Conservation (phyloP, 2,329 filamentous ascomycete species). For the Beauveria sp. region DNA sequence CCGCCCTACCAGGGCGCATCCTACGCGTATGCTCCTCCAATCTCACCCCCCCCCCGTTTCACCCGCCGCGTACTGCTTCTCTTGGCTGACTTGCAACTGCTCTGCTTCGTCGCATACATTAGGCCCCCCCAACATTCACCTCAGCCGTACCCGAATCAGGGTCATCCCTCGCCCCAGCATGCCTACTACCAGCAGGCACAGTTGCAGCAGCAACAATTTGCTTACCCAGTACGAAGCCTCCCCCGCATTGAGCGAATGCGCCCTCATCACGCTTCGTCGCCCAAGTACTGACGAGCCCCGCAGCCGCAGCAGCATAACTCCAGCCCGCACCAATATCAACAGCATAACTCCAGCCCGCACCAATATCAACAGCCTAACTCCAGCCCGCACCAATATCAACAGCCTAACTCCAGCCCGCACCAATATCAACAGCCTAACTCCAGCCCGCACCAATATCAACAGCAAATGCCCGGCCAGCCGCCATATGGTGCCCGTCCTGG, state of each 20-base stretch:
- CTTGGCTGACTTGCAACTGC: neutral
- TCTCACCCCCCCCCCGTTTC: too few species aligned
- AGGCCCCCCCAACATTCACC: constrained; percentile 8
- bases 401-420: constrained; percentile 18
- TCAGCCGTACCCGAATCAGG: constrained; percentile 34
- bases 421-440: constrained; percentile 26
- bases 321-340: constrained; percentile 25
- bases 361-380: constrained; percentile 26
- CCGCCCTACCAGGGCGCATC: neutral
- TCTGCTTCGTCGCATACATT: neutral
- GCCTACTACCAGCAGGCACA: constrained; percentile 37
- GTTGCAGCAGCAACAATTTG: constrained; percentile 41
- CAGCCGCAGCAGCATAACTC: constrained; percentile 16
- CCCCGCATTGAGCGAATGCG: neutral
- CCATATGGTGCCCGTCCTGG: constrained; percentile 42
- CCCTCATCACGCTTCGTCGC: neutral
- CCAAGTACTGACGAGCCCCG: constrained; percentile 6
- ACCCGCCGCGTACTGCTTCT: neutral
- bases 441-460: constrained; percentile 19
- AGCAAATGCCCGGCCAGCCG: constrained; percentile 19
- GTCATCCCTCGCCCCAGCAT: constrained; percentile 30
- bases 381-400: constrained; percentile 25
- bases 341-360: constrained; percentile 18
- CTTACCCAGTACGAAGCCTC: constrained; percentile 28
- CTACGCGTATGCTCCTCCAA: constrained; percentile 1